Evolutionary conservation across 169 alveolate genomes (phyloP).

Genomic region (Theileria parva): DNA sequence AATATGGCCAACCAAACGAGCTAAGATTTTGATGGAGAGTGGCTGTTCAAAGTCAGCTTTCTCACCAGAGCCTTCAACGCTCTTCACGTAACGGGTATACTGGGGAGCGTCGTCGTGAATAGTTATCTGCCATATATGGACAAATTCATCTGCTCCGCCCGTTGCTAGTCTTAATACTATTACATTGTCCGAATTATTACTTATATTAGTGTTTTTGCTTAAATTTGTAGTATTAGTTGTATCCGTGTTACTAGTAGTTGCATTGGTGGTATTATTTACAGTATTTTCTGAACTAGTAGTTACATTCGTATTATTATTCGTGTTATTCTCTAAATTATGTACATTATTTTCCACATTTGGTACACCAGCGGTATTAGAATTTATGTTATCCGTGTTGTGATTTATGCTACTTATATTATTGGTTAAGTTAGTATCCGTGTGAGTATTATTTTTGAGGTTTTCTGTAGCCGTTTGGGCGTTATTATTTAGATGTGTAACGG

Average conservation of each 20-base stretch:
- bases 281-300: constrained; percentile 8
- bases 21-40: constrained; percentile 45
- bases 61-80: constrained; percentile 31
- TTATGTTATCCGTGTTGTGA: constrained; percentile 6
- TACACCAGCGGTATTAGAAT: not conserved
- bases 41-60: constrained; percentile 43
- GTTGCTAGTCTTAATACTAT: constrained; percentile 76
- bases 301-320: constrained; percentile 4
- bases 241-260: not conserved
- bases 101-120: constrained; percentile 78
- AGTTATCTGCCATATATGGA: constrained; percentile 84
- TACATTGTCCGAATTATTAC: not conserved
- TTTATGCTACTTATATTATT: constrained; percentile 42
- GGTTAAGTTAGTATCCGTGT: constrained; percentile 29
- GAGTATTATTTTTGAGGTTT: constrained; percentile 32
- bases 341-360: not conserved
- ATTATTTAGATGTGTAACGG: constrained; percentile 48
- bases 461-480: constrained; percentile 44
- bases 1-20: constrained; percentile 85
- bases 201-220: not conserved
- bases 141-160: constrained; percentile 90
- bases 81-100: constrained; percentile 62
- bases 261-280: not conserved
- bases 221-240: not conserved
- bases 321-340: constrained; percentile 8